These are phyloP conservation scores for Staphylotrichum tortipilum DNA, from an alignment of 495 filamentous ascomycete species.

Conservation along the genomic window DNA sequence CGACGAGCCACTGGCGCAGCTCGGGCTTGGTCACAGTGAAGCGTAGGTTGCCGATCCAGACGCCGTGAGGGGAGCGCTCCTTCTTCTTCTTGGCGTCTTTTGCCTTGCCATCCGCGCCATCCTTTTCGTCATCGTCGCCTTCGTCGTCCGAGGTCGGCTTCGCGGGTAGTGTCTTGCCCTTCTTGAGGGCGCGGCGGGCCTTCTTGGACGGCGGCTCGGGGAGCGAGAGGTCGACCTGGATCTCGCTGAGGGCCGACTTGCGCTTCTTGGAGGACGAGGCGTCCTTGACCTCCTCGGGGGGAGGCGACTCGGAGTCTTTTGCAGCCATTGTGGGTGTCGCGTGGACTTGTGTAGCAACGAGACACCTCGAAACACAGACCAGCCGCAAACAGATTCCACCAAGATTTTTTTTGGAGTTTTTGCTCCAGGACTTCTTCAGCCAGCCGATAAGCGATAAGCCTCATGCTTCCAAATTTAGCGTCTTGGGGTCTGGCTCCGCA, in stretches of 20 bases:
- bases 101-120: neutral
- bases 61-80: constrained; percentile 67
- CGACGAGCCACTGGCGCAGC: constrained; percentile 67
- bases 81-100: constrained; percentile 32
- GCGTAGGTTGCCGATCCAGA: constrained; percentile 93
- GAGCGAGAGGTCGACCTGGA: constrained; percentile 79
- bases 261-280: constrained; percentile 50
- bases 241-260: constrained; percentile 61
- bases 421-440: too few relatives aligned
- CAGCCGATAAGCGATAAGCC: constrained; percentile 19
- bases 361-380: too few relatives aligned
- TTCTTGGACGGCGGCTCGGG: constrained; percentile 95
- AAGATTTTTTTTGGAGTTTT: too few relatives aligned
- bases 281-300: constrained; percentile 1
- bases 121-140: constrained; percentile 12
- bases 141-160: constrained; percentile 37
- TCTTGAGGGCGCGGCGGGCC: constrained; percentile 70
- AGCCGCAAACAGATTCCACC: too few relatives aligned
- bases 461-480: constrained; percentile 1
- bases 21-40: constrained; percentile 67
- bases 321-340: constrained; percentile 4
- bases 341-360: neutral
- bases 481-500: neutral
- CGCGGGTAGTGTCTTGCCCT: constrained; percentile 47
- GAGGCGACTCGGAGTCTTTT: constrained; percentile 8